These are phyloP conservation scores for Cardamine chenopodiifolia DNA, from an alignment of 345 rosid species.

Conservation along the genomic window DNA sequence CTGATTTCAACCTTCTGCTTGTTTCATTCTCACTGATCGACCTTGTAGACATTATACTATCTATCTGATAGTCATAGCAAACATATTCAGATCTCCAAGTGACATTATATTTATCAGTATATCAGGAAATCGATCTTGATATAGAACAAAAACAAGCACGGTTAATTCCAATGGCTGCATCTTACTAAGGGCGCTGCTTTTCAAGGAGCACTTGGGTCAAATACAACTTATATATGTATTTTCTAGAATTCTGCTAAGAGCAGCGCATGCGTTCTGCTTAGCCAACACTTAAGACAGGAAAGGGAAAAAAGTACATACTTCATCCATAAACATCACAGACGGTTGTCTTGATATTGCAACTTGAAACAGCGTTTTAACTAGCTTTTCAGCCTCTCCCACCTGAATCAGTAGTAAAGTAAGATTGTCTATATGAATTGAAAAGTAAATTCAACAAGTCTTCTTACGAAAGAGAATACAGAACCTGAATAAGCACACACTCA, in stretches of 20 bases:
- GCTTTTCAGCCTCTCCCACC: constrained; percentile 99
- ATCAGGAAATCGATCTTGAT: not conserved
- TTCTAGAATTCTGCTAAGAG: not conserved
- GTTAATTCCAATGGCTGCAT: not conserved
- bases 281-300: constrained; percentile 16
- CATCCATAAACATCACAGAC: constrained; percentile 92
- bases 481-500: constrained; percentile 58
- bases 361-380: constrained; percentile 85
- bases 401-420: constrained; percentile 36
- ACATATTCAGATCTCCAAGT: constrained; percentile 27
- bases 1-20: constrained; percentile 94
- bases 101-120: constrained; percentile 5
- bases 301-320: constrained; percentile 54
- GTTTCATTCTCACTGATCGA: constrained; percentile 85
- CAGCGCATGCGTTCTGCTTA: not conserved
- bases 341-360: constrained; percentile 95
- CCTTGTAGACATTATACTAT: constrained; percentile 93
- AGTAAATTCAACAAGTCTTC: not conserved
- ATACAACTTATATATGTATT: constrained; percentile 4
- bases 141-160: constrained; percentile 9
- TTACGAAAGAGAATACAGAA: constrained; percentile 14
- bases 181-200: not conserved
- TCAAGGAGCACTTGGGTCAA: not conserved
- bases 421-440: not conserved
- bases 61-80: constrained; percentile 59